Evolutionary conservation across 148 eudicot species (phyloP).

Genomic region (Vaccinium vitisidaea): DNA sequence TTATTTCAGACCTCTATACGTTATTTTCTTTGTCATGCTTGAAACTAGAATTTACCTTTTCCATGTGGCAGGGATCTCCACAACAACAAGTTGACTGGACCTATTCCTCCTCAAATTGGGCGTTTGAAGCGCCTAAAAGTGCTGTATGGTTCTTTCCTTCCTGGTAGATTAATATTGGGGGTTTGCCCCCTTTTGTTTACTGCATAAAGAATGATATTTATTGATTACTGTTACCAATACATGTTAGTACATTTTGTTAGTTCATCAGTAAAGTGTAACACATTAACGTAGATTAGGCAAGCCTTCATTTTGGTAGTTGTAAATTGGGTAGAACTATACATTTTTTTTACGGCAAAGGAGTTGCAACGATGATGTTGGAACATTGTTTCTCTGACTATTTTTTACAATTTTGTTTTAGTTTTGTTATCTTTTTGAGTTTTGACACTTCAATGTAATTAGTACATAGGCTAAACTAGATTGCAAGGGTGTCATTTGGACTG

Average conservation of each 20-base stretch:
- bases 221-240: background rate
- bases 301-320: background rate
- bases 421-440: background rate
- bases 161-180: background rate
- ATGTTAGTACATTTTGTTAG: background rate
- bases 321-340: background rate
- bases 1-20: background rate
- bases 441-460: background rate
- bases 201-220: background rate
- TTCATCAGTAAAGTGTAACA: background rate
- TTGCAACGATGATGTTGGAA: background rate
- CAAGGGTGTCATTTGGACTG: background rate
- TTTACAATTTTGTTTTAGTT: background rate
- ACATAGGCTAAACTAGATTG: background rate
- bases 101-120: slow-evolving; percentile 95
- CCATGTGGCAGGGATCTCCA: slow-evolving; percentile 77
- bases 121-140: slow-evolving; percentile 61
- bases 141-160: slow-evolving; percentile 33
- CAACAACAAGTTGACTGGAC: slow-evolving; percentile 94
- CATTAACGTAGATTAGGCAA: background rate
- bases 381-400: background rate
- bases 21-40: background rate
- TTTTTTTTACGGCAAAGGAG: background rate
- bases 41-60: background rate
- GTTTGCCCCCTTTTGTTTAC: background rate